Evolutionary conservation across 2,329 filamentous ascomycete genomes (phyloP), one percentile per base, ranked within the genome.

Genomic region (Leptoxyphium fumago): DNA sequence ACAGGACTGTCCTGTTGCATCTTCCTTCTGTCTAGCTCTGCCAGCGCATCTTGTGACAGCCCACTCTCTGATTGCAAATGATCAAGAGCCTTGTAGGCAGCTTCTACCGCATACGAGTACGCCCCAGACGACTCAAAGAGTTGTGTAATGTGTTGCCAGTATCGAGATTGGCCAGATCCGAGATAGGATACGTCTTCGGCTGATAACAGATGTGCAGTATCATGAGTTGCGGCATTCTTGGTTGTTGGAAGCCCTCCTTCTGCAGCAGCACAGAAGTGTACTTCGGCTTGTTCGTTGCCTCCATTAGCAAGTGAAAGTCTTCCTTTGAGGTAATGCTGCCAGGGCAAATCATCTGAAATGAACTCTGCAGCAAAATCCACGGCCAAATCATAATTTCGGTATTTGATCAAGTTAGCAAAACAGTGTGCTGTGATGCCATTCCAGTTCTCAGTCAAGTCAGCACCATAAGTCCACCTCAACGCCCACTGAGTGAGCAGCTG

Each of bases 71-170:
- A 42, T 26, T 51, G 49, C 13, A 59, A 43, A 18, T 56, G 43
- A 26, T 50, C 39, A 18, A 60, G 42, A 3, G 49, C 53, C 18
- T 88, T 68, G 34, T 78, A 75, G 34, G 84, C 80, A 67, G 94
- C 95, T 51, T 94, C 84, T 5, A 86, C 75, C 36, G 93, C 84
- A 55, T 82, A 84, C 1, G 84, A 82, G 61, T 84, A 84, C 0
- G 81, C 78, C 52, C 80, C 82, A 38, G 77, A 74, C 52, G 75
- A 76, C 59, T 95, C 88, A 57, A 84, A 96, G 1, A 98, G 71
- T 15, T 77, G 73, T 10, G 88, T 75, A 42, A 96, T 75, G 60
- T 98, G 91, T 38, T 81, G 78, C 61, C 93, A 93, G 64, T 95
- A 98, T 49, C 76, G 79, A 5, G 85, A 75, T 36, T 88, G 71